phyloP scores from a whole-genome alignment of 139 green algal genomes.

The Yamagishiella unicocca region DNA sequence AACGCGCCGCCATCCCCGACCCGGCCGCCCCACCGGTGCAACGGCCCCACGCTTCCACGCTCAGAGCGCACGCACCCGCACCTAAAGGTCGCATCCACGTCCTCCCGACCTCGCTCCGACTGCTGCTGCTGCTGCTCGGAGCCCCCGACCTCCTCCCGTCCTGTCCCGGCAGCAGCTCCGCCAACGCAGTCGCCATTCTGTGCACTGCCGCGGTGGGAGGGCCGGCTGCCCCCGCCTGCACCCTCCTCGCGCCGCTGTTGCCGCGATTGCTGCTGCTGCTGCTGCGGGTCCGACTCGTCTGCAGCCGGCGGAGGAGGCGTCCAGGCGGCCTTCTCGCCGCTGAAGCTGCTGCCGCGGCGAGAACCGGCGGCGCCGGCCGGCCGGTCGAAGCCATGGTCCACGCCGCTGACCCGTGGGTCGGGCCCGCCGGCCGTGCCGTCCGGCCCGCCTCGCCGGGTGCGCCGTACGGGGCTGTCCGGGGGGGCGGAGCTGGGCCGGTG shows the following conservation, averaged over 20 bases:
- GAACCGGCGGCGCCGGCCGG: background rate
- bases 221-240: background rate
- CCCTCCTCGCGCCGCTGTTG: background rate
- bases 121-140: background rate
- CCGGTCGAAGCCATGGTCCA: background rate
- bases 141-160: too few species aligned
- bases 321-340: background rate
- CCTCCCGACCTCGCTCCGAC: background rate
- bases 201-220: too few species aligned
- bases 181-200: too few species aligned
- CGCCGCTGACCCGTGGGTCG: background rate
- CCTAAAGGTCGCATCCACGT: background rate
- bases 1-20: background rate
- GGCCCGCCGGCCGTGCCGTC: background rate
- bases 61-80: background rate
- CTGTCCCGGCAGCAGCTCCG: too few species aligned
- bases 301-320: background rate
- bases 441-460: background rate
- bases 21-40: too few species aligned
- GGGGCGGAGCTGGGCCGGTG: conserved; percentile 25
- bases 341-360: background rate
- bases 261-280: background rate
- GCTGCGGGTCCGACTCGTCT: background rate
- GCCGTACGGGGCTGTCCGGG: background rate
- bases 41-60: too few species aligned